Percentiles rank a stretch among this genome's conserved stretches.
Conservation (phyloP, 2,329 filamentous ascomycete genomes). For the Cladosporium austrohemisphaericum region DNA sequence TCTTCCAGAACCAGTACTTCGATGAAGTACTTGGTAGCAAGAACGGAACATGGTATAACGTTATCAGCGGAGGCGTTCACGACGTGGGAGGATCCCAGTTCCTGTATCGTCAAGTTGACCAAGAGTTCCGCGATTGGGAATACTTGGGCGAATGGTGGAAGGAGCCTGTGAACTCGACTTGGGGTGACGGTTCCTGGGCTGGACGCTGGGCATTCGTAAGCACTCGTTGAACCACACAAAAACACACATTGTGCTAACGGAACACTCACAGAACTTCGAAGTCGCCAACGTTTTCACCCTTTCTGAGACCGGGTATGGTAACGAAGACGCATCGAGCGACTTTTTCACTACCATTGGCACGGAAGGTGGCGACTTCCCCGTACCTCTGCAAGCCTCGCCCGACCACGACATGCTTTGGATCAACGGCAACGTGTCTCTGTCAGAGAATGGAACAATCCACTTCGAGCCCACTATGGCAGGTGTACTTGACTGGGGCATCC, state of each 20-base stretch:
- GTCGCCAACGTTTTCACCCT: constrained; percentile 43
- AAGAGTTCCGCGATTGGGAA: constrained; percentile 39
- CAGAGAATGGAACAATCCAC: constrained; percentile 22
- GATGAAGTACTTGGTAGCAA: constrained; percentile 35
- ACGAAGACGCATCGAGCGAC: constrained; percentile 31
- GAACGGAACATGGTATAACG: constrained; percentile 37
- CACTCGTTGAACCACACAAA: background rate
- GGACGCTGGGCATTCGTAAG: constrained; percentile 29
- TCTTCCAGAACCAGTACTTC: constrained; percentile 39
- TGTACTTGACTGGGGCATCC: constrained; percentile 40
- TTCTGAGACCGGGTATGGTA: constrained; percentile 38
- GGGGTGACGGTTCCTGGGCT: constrained; percentile 24
- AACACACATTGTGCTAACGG: background rate
- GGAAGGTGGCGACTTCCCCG: constrained; percentile 42
- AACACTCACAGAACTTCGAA: constrained; percentile 40
- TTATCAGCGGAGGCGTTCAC: constrained; percentile 37
- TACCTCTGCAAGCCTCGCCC: constrained; percentile 26
- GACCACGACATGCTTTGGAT: constrained; percentile 44
- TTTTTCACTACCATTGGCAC: constrained; percentile 41
- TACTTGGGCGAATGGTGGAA: constrained; percentile 41
- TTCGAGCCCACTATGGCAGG: constrained; percentile 43
- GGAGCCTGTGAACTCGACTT: constrained; percentile 28
- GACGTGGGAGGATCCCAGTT: constrained; percentile 38
- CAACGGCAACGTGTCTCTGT: constrained; percentile 34
- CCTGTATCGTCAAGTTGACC: constrained; percentile 39